Base-by-base conservation (phyloP, 192 early-diverging fungal genomes). In the Backusella mclennaniae region DNA sequence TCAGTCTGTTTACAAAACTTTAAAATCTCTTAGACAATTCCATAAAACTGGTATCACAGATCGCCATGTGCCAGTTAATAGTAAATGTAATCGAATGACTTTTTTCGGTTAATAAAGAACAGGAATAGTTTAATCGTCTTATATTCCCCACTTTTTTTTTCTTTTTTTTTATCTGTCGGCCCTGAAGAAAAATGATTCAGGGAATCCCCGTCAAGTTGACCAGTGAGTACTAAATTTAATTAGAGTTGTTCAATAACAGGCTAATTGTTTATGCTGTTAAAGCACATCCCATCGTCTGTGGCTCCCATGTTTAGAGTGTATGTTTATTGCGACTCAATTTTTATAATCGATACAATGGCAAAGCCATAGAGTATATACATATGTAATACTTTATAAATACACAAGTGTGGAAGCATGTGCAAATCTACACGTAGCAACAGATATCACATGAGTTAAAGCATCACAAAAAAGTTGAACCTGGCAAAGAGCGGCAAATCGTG, bases 401-500 rank as follows among this genome's bases (percentile, higher is more conserved):
- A 38, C 19, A 41, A n/a, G 23, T 31, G 21, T 39, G n/a, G 21
- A 38, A 70, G 38, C 38, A 39, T 39, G 21, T 39, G 36, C 39
- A 26, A 39, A 26, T 70, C 23, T 23, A 26, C 23, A 39, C 21
- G 29, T 39, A 23, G 21, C 39, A 29, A 39, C 3, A 31, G 69
- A 1, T 70, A 26, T 36, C 23, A 70, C 36, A 26, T 26, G 36
- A 38, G 23, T 39, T 14, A 44, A 69, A 70, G 12, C 9, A 44
- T 63, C 23, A 63, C 21, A 29, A 23, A 63, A 39, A 63, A 23
- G 5, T 2, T 26, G 9, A 0, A 15, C 11, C 23, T 70, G 69
- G 69, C 69, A 70, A 70, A 70, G n/a, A 26, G 26, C 69, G 69
- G 69, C 69, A 70, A 42, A 70, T 70, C 35, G 35, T 70, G 69